phyloP scores from a whole-genome alignment of 1,284 basidiomycete genomes.

The Amylostereum areolatum region DNA sequence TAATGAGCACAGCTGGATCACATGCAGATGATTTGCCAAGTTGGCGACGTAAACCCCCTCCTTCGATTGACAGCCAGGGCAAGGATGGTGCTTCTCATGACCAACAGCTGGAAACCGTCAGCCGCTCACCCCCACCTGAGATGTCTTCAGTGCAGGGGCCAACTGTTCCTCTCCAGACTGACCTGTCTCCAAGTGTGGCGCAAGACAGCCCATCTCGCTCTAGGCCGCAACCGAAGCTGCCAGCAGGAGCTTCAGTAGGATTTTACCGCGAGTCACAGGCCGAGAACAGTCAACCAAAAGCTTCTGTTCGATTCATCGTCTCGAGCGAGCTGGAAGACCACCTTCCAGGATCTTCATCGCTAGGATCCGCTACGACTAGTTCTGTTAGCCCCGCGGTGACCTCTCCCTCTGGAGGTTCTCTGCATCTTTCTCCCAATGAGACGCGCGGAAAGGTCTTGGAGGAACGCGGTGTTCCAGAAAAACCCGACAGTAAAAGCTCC shows the following conservation, averaged over 20 bases:
- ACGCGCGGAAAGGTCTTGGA: too few relatives aligned
- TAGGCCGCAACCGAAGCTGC: slow-evolving; percentile 51
- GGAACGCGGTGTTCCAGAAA: slow-evolving; percentile 15
- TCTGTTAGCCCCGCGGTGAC: too few relatives aligned
- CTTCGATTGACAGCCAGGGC: slow-evolving; percentile 11
- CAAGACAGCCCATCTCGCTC: slow-evolving; percentile 13
- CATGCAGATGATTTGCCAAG: slow-evolving; percentile 43
- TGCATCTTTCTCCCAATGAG: too few relatives aligned
- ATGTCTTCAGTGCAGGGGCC: slow-evolving; percentile 12
- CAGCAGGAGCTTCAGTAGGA: slow-evolving; percentile 61
- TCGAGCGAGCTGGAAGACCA: slow-evolving; percentile 62
- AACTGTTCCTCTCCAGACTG: slow-evolving; percentile 18
- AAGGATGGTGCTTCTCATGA: slow-evolving; percentile 6
- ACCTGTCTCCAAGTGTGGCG: slow-evolving; percentile 23
- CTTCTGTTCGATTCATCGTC: slow-evolving; percentile 65
- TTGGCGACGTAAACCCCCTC: slow-evolving; percentile 43
- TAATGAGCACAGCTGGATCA: slow-evolving; percentile 19
- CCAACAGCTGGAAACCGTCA: slow-evolving; percentile 40
- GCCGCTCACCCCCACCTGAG: slow-evolving; percentile 57
- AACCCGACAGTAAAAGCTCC: slow-evolving; percentile 37
- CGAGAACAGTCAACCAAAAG: slow-evolving; percentile 38
- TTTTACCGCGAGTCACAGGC: slow-evolving; percentile 61
- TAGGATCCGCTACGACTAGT: not conserved
- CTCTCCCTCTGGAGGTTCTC: too few relatives aligned
- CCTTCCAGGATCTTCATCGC: not conserved